These are phyloP conservation scores for Trichophyton equinum DNA, from an alignment of 2,329 filamentous ascomycete genomes.

Conservation along the genomic window DNA sequence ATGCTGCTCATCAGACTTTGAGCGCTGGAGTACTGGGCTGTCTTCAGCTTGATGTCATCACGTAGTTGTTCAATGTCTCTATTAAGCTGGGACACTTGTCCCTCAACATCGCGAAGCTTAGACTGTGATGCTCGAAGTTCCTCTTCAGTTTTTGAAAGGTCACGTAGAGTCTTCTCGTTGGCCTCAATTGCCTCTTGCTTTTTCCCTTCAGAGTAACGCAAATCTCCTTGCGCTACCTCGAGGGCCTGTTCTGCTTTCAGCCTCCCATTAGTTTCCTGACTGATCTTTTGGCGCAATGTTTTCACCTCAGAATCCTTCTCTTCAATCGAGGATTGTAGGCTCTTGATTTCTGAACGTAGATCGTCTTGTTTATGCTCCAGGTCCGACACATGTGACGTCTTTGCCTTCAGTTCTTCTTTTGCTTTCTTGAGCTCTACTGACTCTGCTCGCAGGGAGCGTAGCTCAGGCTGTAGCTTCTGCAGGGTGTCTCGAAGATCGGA, in stretches of 20 bases:
- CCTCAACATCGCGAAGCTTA: conserved; percentile 62
- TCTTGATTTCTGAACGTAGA: conserved; percentile 58
- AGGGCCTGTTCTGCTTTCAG: conserved; percentile 68
- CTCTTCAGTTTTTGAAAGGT: conserved; percentile 59
- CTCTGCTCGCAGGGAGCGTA: conserved; percentile 66
- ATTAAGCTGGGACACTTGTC: conserved; percentile 54
- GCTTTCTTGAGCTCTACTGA: conserved; percentile 58
- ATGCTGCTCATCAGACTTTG: conserved; percentile 81
- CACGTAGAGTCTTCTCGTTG: conserved; percentile 57
- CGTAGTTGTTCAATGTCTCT: conserved; percentile 55
- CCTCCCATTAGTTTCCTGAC: conserved; percentile 58
- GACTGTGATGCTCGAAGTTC: conserved; percentile 47
- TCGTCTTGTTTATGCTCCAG: conserved; percentile 76
- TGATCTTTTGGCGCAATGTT: conserved; percentile 62
- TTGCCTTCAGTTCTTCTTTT: conserved; percentile 60
- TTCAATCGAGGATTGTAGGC: conserved; percentile 54
- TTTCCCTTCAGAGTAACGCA: conserved; percentile 64
- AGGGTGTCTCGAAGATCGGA: conserved; percentile 66
- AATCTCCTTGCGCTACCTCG: conserved; percentile 59
- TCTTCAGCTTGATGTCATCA: conserved; percentile 74
- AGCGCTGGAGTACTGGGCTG: conserved; percentile 70
- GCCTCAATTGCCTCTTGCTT: conserved; percentile 64
- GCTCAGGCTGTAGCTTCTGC: conserved; percentile 74
- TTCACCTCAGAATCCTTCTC: conserved; percentile 71
- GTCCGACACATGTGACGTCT: conserved; percentile 53